Evolutionary conservation across 768 basidiomycete species (phyloP).

Genomic region (Mycena filopes): DNA sequence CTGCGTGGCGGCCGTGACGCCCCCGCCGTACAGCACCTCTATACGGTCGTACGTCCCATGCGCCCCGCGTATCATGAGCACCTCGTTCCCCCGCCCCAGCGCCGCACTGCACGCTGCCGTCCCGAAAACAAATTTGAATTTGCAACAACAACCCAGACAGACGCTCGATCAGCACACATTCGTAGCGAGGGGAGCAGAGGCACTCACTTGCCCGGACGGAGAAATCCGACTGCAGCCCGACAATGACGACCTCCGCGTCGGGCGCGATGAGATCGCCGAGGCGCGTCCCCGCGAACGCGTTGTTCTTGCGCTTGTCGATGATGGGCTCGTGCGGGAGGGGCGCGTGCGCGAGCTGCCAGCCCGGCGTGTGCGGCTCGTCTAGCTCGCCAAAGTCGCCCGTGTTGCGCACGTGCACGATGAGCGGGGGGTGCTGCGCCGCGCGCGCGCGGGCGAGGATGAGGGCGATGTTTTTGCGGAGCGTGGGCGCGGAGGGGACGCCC

Average conservation of each 20-base stretch:
- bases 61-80: conserved; percentile 70
- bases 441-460: conserved; percentile 59
- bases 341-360: conserved; percentile 71
- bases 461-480: conserved; percentile 59
- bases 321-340: conserved; percentile 62
- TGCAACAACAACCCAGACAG: too few relatives aligned
- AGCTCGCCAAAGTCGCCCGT: conserved; percentile 68
- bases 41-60: conserved; percentile 76
- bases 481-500: conserved; percentile 60
- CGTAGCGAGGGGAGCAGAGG: neutral
- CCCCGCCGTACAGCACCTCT: conserved; percentile 68
- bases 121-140: neutral
- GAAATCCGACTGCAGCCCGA: conserved; percentile 76
- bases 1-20: conserved; percentile 58
- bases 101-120: conserved; percentile 71
- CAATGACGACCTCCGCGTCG: conserved; percentile 71
- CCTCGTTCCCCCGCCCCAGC: conserved; percentile 70
- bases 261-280: conserved; percentile 60
- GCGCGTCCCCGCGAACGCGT: conserved; percentile 70
- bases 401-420: conserved; percentile 77
- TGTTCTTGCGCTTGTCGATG: conserved; percentile 76
- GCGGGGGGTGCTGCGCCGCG: conserved; percentile 56
- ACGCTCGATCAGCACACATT: neutral
- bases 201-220: conserved; percentile 57
- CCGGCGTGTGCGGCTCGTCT: conserved; percentile 64